Evolutionary conservation across 169 alveolate genomes (phyloP).

Genomic region (Plasmodium ovale): DNA sequence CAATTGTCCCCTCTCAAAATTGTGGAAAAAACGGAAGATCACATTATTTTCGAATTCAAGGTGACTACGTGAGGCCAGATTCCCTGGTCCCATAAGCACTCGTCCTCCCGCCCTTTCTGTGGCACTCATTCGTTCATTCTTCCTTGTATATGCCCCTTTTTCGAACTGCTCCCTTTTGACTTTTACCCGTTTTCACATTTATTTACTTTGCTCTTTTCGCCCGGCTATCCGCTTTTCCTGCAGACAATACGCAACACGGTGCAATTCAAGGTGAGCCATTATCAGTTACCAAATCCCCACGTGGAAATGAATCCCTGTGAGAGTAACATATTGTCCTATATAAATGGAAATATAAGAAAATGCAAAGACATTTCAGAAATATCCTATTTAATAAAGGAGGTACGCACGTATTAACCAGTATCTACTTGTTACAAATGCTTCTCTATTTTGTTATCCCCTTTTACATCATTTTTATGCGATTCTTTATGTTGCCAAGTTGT

Average conservation of each 20-base stretch:
- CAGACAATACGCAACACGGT: slow-evolving; percentile 47
- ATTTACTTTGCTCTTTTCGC: no score
- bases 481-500: not conserved
- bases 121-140: no score
- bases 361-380: slow-evolving; percentile 72
- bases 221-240: not conserved
- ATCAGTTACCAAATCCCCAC: slow-evolving; percentile 37
- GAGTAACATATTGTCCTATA: slow-evolving; percentile 44
- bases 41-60: slow-evolving; percentile 57
- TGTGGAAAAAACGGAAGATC: slow-evolving; percentile 43
- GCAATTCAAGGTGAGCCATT: slow-evolving; percentile 43
- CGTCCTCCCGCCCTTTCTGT: no score
- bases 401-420: not conserved
- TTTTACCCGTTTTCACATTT: no score
- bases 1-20: slow-evolving; percentile 70
- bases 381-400: slow-evolving; percentile 69
- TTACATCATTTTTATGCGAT: not conserved
- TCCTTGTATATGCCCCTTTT: no score
- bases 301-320: slow-evolving; percentile 70
- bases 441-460: not conserved
- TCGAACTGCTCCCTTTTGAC: no score
- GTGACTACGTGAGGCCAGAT: no score
- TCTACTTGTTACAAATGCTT: no score
- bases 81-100: no score
- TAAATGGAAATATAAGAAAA: slow-evolving; percentile 55